Evolutionary conservation across 371 early-diverging fungal species (phyloP), one percentile per base, ranked within the genome.

Genomic region (Apophysomyces sp.): DNA sequence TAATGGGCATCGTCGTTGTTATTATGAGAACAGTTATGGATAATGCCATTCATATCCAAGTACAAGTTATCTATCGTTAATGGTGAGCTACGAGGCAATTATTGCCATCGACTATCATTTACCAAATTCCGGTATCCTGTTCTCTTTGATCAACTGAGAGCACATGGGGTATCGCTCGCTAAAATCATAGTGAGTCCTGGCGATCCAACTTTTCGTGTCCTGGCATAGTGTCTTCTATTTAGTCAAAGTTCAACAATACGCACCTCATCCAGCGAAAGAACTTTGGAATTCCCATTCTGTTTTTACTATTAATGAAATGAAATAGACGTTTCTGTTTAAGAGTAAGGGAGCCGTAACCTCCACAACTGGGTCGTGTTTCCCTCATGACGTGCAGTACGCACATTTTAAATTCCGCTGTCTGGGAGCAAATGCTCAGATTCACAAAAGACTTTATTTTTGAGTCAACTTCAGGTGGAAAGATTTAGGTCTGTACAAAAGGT

Each of bases 41-140:
- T 92, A 71, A 99, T 98, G 56, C 99, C 99, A 80, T 99, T 99
- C 96, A 99, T 98, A 69, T 99, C 99, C 69, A 99, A 78, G 68
- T 99, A 99, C 58, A 99, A 82, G 76, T 95, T 96, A 69, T 93
- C 88, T 88, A 70, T 1, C 34, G 12, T 21, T 24, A 24, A 26
- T n/a, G 30, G 54, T 13, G 39, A 27, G 18, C 27, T 7, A 51
- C 28, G 36, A 8, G n/a, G 13, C 12, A 51, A n/a, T 52, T 9
- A 4, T 9, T 30, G 29, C 29, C 39, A 59, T 18, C 40, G 13
- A 40, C 39, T 31, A 13, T 12, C 13, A 65, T 65, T 76, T 83
- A 92, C 93, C 99, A 75, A 94, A 97, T 75, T 97, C 97, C 41
- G 98, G 98, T 65, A 97, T 95, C 41, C 81, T 68, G 63, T 90